A percentile compares a stretch with the other conserved stretches of the same genome.
These are phyloP conservation scores for Lachnellula suecica DNA, from an alignment of 2,329 filamentous ascomycete species.

Conservation along the genomic window DNA sequence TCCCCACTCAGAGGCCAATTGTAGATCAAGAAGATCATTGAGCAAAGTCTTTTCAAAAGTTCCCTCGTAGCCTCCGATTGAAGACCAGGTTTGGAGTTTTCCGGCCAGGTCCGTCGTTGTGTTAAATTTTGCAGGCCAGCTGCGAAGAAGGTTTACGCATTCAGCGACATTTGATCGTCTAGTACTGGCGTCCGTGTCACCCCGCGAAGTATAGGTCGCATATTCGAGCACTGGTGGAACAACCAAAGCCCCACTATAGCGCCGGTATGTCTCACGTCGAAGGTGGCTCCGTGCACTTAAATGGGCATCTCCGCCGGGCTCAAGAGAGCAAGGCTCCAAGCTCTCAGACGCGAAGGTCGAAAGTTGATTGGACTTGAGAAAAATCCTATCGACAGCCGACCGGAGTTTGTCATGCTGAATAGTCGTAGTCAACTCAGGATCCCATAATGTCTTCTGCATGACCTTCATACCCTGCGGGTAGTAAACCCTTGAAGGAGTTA, in stretches of 20 bases:
- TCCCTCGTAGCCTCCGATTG: constrained; percentile 39
- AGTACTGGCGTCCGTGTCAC: constrained; percentile 5
- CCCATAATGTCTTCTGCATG: constrained; percentile 46
- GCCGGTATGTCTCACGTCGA: constrained; percentile 10
- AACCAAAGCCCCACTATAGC: neutral
- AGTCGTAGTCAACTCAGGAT: constrained; percentile 35
- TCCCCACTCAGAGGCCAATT: constrained; percentile 44
- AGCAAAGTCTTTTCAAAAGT: constrained; percentile 34
- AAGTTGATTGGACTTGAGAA: constrained; percentile 16
- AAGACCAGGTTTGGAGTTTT: constrained; percentile 33
- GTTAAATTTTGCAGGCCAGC: constrained; percentile 24
- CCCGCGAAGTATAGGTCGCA: constrained; percentile 14
- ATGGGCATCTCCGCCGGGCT: constrained; percentile 4
- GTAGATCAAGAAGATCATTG: constrained; percentile 38
- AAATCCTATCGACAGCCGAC: constrained; percentile 15
- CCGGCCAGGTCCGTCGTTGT: constrained; percentile 26
- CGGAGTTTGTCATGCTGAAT: constrained; percentile 40
- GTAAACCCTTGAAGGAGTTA: constrained; percentile 37
- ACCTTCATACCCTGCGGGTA: constrained; percentile 41
- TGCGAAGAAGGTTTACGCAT: constrained; percentile 23
- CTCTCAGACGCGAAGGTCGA: constrained; percentile 13
- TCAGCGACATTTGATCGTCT: constrained; percentile 23
- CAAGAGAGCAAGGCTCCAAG: neutral
- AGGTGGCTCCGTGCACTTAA: constrained; percentile 12
- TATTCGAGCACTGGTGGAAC: neutral